Base-by-base conservation (phyloP, 83 land plant genomes). In the Diphasiastrum complanatum region DNA sequence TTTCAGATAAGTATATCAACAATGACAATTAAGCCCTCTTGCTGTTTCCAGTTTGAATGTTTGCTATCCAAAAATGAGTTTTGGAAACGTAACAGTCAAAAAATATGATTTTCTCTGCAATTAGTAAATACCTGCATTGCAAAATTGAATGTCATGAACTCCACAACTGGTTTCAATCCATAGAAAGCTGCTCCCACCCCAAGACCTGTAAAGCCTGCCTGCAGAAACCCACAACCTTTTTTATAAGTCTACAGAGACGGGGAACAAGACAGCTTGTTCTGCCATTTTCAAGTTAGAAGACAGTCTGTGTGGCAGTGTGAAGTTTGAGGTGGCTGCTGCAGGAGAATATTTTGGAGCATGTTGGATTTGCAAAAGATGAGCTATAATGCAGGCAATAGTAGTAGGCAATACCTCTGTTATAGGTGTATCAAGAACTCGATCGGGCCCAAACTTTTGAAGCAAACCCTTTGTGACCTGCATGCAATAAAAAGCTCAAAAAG, bases 131-230 rank as follows among this genome's bases (percentile, higher is more conserved):
- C 97, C 98, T 92, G 98, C 98, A 92, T 88, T 4, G 98, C 88
- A 75, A 92, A 92, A 47, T 92, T 92, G 70, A 92, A 88, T 11
- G 98, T 92, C 98, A 92, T 92, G 50, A 88, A 92, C 61, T 92
- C 98, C 18, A 92, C 80, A 50, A 92, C 74, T 40, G 98, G 98
- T 52, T 66, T 68, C 11, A 92, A 69, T 37, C 96, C 98, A 75
- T 83, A 61, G 65, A 83, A 87, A 38, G 98, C 98, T 38, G 98
- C 82, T 47, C 98, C 98, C 61, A 92, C 98, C 45, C 84, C 96
- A 65, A 92, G 83, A 18, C 98, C 98, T 51, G 98, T 61, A 67
- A 92, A 92, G 11, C 98, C 98, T 64, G 98, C 98, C 98, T 92
- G 68, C 38, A 51, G 58, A 71, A 32, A 41, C 37, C 4, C 4